Evolutionary conservation across 1,284 basidiomycete genomes (phyloP).

Genomic region (Mycosarcoma mackinlayi): DNA sequence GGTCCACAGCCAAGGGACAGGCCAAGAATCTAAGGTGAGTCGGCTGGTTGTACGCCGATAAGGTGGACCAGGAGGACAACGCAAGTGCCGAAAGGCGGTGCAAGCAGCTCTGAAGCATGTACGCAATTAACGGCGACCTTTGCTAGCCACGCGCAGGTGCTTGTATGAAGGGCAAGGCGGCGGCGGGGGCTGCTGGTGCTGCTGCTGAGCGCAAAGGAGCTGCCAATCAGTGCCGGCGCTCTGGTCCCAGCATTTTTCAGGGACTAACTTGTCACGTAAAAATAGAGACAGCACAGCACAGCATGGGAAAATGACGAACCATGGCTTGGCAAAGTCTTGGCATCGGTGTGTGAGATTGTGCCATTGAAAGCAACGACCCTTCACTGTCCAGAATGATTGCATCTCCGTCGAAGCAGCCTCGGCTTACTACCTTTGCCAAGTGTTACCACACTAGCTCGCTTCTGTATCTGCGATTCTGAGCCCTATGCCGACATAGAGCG

Average conservation of each 20-base stretch:
- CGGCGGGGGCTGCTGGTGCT: too few species aligned
- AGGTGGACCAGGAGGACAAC: too few species aligned
- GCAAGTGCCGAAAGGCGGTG: slow-evolving; percentile 3
- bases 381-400: too few species aligned
- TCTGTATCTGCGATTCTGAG: too few species aligned
- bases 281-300: slow-evolving; percentile 2
- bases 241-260: slow-evolving; percentile 9
- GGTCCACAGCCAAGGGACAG: background rate
- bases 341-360: background rate
- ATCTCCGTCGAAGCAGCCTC: too few species aligned
- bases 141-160: background rate
- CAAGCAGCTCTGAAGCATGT: background rate
- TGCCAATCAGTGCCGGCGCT: slow-evolving; percentile 6
- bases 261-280: slow-evolving; percentile 5
- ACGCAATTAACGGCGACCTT: background rate
- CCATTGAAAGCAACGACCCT: background rate
- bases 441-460: too few species aligned
- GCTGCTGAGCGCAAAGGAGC: slow-evolving; percentile 6
- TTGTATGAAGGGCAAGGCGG: background rate
- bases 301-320: slow-evolving; percentile 24
- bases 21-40: slow-evolving; percentile 6
- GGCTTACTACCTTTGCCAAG: too few species aligned
- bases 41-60: slow-evolving; percentile 4
- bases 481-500: too few species aligned
- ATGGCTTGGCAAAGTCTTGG: slow-evolving; percentile 35